Evolutionary conservation across 352 stramenopile genomes (phyloP).

Genomic region (Lagenidium giganteum): DNA sequence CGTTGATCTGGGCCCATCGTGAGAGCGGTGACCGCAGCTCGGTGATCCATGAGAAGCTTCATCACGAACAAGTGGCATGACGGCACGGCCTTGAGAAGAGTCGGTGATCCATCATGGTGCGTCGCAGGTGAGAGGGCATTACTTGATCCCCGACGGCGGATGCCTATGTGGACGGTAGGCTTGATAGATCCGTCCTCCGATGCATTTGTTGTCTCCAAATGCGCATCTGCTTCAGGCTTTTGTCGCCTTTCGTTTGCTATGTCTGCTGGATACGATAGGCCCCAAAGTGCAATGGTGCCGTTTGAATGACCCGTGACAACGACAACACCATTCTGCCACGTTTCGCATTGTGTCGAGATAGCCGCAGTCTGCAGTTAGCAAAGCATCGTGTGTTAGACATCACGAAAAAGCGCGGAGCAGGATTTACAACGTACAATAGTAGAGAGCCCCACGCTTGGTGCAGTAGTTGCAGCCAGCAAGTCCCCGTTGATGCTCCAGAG

Average conservation of each 20-base stretch:
- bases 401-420: background rate
- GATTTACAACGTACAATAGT: constrained; percentile 33
- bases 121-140: background rate
- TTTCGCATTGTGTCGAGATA: constrained; percentile 65
- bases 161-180: constrained; percentile 7
- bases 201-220: constrained; percentile 1
- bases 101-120: background rate
- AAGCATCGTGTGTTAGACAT: background rate
- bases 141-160: background rate
- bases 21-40: constrained; percentile 48
- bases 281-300: constrained; percentile 70
- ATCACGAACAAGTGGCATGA: constrained; percentile 71
- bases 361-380: constrained; percentile 29
- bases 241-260: constrained; percentile 24
- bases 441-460: constrained; percentile 34
- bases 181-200: constrained; percentile 3
- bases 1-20: constrained; percentile 52
- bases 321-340: constrained; percentile 66
- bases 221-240: background rate
- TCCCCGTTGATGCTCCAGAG: constrained; percentile 82
- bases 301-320: constrained; percentile 64
- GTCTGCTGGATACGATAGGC: constrained; percentile 53
- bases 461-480: constrained; percentile 44
- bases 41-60: constrained; percentile 73
- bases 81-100: constrained; percentile 34